Percentiles rank a stretch among this genome's conserved stretches.
These are phyloP conservation scores for Verticillium albo-atrum DNA, from an alignment of 2,329 filamentous ascomycete species.

Conservation along the genomic window DNA sequence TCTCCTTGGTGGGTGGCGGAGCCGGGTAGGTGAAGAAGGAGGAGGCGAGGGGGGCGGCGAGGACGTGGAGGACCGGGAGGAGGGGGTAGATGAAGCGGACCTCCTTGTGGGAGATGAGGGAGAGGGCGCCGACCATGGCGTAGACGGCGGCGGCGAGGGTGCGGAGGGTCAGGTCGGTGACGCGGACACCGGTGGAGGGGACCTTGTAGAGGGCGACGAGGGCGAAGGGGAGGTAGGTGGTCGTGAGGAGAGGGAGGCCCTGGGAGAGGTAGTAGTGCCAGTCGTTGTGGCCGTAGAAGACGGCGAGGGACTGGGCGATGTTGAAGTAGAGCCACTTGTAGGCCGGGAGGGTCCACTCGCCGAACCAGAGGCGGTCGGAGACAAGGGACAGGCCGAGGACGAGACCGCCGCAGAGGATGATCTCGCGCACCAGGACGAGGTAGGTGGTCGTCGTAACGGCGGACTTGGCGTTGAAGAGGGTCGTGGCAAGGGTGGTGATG, in stretches of 20 bases:
- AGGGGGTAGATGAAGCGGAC: conserved; percentile 95
- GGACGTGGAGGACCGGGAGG: conserved; percentile 77
- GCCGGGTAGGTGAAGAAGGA: conserved; percentile 55
- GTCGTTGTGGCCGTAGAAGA: conserved; percentile 88
- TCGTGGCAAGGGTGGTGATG: conserved; percentile 36
- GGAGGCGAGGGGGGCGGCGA: conserved; percentile 65
- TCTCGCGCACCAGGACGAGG: conserved; percentile 57
- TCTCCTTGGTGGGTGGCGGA: conserved; percentile 10
- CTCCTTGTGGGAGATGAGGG: conserved; percentile 88
- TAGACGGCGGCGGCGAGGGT: conserved; percentile 54
- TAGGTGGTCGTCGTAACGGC: conserved; percentile 39
- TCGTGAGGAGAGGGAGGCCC: conserved; percentile 82
- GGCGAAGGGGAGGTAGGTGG: conserved; percentile 75
- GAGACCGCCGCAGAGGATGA: conserved; percentile 55
- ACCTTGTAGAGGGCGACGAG: conserved; percentile 57
- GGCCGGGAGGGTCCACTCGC: conserved; percentile 81
- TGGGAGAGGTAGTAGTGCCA: conserved; percentile 93
- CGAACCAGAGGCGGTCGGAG: conserved; percentile 77
- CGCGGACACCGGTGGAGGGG: conserved; percentile 22
- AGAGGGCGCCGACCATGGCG: conserved; percentile 60
- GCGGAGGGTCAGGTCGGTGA: conserved; percentile 27
- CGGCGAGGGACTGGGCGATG: conserved; percentile 76
- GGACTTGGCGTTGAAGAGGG: conserved; percentile 27
- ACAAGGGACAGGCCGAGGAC: conserved; percentile 60
- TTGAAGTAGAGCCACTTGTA: conserved; percentile 89